Percentiles rank a stretch among this genome's conserved stretches.
These are phyloP conservation scores for Phytophthora cryptogea DNA, from an alignment of 352 stramenopile species.

Conservation along the genomic window DNA sequence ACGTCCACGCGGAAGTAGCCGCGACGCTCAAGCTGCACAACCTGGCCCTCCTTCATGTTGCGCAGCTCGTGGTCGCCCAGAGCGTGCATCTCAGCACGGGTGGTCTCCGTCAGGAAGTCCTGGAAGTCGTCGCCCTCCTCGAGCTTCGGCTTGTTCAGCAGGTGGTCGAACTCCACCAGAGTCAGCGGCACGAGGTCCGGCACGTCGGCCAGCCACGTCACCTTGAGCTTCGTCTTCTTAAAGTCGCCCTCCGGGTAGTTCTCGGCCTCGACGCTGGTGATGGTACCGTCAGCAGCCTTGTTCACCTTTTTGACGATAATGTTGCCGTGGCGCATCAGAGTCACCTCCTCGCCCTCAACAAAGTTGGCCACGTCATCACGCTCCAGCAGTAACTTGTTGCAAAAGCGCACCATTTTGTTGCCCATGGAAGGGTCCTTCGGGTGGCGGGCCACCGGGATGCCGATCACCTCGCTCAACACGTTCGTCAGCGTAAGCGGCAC, in stretches of 20 bases:
- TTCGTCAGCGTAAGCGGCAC: constrained; percentile 91
- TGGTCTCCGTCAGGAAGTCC: constrained; percentile 96
- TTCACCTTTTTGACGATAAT: constrained; percentile 80
- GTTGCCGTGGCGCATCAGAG: constrained; percentile 97
- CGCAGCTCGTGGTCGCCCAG: constrained; percentile 96
- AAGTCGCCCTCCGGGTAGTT: constrained; percentile 89
- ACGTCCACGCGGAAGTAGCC: constrained; percentile 96
- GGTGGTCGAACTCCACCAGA: constrained; percentile 98
- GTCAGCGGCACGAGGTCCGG: constrained; percentile 87
- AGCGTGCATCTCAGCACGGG: constrained; percentile 92
- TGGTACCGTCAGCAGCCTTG: constrained; percentile 53
- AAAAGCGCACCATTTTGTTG: constrained; percentile 91
- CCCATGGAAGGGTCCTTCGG: constrained; percentile 81
- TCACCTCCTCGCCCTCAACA: constrained; percentile 96
- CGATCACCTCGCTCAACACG: constrained; percentile 60
- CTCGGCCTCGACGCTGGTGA: constrained; percentile 71
- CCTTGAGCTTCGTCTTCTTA: constrained; percentile 96
- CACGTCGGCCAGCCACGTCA: constrained; percentile 95
- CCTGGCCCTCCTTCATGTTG: constrained; percentile 93
- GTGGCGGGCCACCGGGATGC: constrained; percentile 69
- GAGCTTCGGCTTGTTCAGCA: constrained; percentile 98
- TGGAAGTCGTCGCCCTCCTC: constrained; percentile 98
- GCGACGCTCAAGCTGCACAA: constrained; percentile 98
- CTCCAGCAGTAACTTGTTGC: constrained; percentile 93
- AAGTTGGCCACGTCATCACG: constrained; percentile 94